Percentiles rank a stretch among this genome's conserved stretches.
phyloP scores from a whole-genome alignment of 495 filamentous ascomycete genomes.

The Penicillium robsamsonii region DNA sequence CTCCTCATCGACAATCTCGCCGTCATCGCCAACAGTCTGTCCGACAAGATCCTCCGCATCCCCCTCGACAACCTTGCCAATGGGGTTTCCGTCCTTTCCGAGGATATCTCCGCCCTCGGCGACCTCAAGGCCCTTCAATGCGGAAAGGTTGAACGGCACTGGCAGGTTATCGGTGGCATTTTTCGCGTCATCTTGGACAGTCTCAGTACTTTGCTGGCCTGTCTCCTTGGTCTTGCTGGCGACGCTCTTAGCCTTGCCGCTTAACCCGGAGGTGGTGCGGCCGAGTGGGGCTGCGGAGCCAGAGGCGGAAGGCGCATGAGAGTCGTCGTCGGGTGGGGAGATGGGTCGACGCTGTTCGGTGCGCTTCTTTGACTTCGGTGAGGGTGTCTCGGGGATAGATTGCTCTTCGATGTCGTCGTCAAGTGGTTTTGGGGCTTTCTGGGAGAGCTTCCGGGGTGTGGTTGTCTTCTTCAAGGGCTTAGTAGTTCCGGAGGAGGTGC shows the following conservation, averaged over 20 bases:
- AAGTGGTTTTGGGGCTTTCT: slow-evolving; percentile 26
- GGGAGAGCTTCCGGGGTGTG: slow-evolving; percentile 26
- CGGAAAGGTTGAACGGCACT: slow-evolving; percentile 54
- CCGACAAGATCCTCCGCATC: slow-evolving; percentile 45
- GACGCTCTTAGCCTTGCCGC: slow-evolving; percentile 22
- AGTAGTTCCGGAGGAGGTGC: slow-evolving; percentile 22
- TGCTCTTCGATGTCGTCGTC: slow-evolving; percentile 24
- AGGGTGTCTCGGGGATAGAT: slow-evolving; percentile 28
- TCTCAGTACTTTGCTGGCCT: slow-evolving; percentile 23
- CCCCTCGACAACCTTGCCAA: slow-evolving; percentile 43
- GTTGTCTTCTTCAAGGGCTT: slow-evolving; percentile 28
- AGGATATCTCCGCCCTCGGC: slow-evolving; percentile 42
- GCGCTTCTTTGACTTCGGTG: slow-evolving; percentile 37
- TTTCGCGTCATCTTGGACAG: slow-evolving; percentile 26
- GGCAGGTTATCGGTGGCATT: slow-evolving; percentile 27
- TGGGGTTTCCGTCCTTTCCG: slow-evolving; percentile 38
- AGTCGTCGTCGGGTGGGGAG: slow-evolving; percentile 28
- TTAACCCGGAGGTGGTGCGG: slow-evolving; percentile 15
- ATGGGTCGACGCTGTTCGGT: slow-evolving; percentile 32
- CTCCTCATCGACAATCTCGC: slow-evolving; percentile 51
- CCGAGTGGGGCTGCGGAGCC: slow-evolving; percentile 30
- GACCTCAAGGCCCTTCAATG: slow-evolving; percentile 67
- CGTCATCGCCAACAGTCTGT: slow-evolving; percentile 53
- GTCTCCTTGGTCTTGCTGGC: slow-evolving; percentile 28
- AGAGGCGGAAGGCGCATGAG: slow-evolving; percentile 24